Base-by-base conservation (phyloP, 768 basidiomycete species). In the Tulasnella sp. region DNA sequence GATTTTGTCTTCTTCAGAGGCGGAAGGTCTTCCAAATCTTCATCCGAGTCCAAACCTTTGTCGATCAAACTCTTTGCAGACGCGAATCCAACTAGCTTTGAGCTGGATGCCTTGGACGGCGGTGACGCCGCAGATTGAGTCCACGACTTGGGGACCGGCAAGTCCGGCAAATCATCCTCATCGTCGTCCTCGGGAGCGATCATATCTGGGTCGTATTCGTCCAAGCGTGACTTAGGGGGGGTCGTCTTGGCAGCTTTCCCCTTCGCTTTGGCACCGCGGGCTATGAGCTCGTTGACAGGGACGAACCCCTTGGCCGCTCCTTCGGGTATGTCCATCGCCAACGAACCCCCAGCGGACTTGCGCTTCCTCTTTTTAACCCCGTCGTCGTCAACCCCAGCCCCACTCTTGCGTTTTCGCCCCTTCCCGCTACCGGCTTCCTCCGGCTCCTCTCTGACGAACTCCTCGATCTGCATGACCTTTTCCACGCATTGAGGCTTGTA, bases 391-490 rank as follows among this genome's bases (percentile, higher is more conserved):
- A 76, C 81, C 7, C 77, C 81, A 31, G 77, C 52, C 38, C 74
- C 68, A 71, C 76, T 79, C 68, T 75, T 38, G 27, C 71, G 48
- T 40, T 79, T 86, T 80, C 85, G 80, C 24, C 82, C 81, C 44
- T 84, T 88, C 78, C 84, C 85, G 31, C 83, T n/a, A n/a, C n/a
- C 84, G 58, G 88, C 86, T 81, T 80, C 44, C 68, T 34, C 91
- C 90, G 42, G 89, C 42, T 75, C 74, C 5, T 75, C 87, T 62
- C 58, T 27, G n/a, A 62, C 58, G 82, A 93, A 92, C 81, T 91
- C 89, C 82, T 92, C 90, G 52, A 96, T 93, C 75, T 93, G 92
- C 91, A 98, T 95, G 31, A 86, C 87, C 85, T 92, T 92, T 85
- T 97, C 94, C 44, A 95, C 85, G 82, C 91, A 92, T 80, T 90